Percentiles rank a stretch among this genome's conserved stretches.
phyloP scores from a whole-genome alignment of 306 rosid species.

The Sindora glabra region DNA sequence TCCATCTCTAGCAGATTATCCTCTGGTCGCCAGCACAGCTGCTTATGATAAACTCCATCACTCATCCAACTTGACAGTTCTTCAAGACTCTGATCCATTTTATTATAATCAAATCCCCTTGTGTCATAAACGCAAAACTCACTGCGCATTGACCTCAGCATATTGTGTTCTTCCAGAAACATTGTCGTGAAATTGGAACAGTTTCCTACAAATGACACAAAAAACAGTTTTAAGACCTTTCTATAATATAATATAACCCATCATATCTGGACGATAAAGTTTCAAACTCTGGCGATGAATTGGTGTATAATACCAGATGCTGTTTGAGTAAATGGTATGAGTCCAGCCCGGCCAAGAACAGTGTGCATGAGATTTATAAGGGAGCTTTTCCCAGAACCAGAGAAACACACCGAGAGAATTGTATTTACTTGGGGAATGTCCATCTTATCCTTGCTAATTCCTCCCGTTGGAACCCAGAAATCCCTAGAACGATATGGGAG shows the following conservation, averaged over 20 bases:
- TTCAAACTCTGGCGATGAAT: background rate
- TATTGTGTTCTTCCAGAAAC: conserved; percentile 37
- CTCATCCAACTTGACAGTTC: conserved; percentile 30
- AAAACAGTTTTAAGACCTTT: background rate
- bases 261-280: background rate
- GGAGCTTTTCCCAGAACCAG: conserved; percentile 37
- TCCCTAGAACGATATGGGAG: conserved; percentile 26
- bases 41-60: conserved; percentile 36
- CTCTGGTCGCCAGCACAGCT: conserved; percentile 21
- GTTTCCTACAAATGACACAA: conserved; percentile 6
- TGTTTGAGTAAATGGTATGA: conserved; percentile 32
- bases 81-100: background rate
- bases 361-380: conserved; percentile 36
- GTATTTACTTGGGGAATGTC: conserved; percentile 30
- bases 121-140: conserved; percentile 41
- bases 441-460: conserved; percentile 26
- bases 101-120: conserved; percentile 18
- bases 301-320: conserved; percentile 1
- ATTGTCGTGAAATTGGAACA: conserved; percentile 7
- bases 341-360: conserved; percentile 40
- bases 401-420: conserved; percentile 34
- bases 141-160: conserved; percentile 25
- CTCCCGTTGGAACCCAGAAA: conserved; percentile 39
- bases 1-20: background rate
- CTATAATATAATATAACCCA: background rate